Evolutionary conservation across 2,329 filamentous ascomycete species (phyloP), one percentile per base, ranked within the genome.

Genomic region (Bimuria novae-zelandiae): DNA sequence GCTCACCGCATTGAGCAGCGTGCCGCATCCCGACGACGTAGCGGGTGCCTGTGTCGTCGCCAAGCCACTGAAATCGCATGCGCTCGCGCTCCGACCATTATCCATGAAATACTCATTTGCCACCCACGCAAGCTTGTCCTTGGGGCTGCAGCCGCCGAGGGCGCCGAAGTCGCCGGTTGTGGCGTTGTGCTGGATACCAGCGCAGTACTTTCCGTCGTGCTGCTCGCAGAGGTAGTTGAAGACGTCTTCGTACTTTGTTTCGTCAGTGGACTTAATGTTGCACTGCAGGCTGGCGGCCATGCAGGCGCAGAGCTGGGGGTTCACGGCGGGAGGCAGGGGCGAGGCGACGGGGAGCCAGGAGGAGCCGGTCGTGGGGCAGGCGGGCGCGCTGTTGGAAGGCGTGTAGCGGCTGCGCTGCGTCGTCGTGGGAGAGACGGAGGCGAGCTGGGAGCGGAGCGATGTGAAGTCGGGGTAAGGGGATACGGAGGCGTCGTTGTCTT

Each of bases 251-350:
- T 86, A 89, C 43, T 82, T 75, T 45, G 85, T 79, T 32, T 77
- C 71, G 62, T 83, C 78, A n/a, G 89, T 62, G 37, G 80, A 76
- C 40, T 82, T 79, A 59, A 90, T 84, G 36, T 84, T 83, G 78
- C 94, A 99, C 47, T 80, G 76, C 48, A 95, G 79, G 37, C 84
- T 84, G 54, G 82, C 79, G 69, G 84, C 82, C 89, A 96, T 96
- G 84, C 94, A 99, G 48, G 81, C 75, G 82, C 94, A 99, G 45
- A 96, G 86, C 39, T 85, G 71, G 32, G 83, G 71, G 78, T 97
- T 90, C 49, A 92, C 91, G 7, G 84, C 84, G 2, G 92, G 93
- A 17, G 94, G 94, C 16, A 99, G 88, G 47, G 77, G 79, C n/a
- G 81, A 80, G 50, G 77, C 73, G 54, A 82, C 80, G 39, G 90